These are phyloP conservation scores for Angophora floribunda DNA, from an alignment of 345 rosid genomes.

Conservation along the genomic window DNA sequence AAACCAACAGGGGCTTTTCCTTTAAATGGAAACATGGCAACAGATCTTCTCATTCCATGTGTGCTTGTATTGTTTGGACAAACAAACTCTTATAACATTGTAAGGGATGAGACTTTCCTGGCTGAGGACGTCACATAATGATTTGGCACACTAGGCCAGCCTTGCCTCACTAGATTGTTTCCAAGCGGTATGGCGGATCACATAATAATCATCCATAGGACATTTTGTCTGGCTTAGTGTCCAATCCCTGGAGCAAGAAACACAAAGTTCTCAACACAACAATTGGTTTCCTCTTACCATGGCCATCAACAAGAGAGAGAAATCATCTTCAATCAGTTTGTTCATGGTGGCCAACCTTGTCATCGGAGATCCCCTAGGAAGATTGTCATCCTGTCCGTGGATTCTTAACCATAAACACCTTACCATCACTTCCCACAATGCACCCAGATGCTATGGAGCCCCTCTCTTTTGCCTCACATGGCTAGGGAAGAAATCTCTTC, in stretches of 20 bases:
- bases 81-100: no score
- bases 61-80: background rate
- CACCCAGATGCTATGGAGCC: background rate
- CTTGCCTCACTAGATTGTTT: background rate
- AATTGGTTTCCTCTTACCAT: background rate
- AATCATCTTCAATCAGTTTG: no score
- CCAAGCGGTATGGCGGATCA: background rate
- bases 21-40: background rate
- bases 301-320: background rate
- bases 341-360: no score
- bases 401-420: background rate
- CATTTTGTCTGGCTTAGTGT: background rate
- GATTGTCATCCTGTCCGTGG: background rate
- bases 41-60: background rate
- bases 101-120: background rate
- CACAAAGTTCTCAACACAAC: background rate
- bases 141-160: background rate
- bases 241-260: background rate
- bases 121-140: background rate
- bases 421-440: background rate
- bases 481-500: background rate
- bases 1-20: background rate
- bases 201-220: background rate
- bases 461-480: background rate
- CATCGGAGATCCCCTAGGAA: background rate